Evolutionary conservation across 805 yeast genomes (phyloP), one percentile per base, ranked within the genome.

Genomic region (Ogataea saltuana): DNA sequence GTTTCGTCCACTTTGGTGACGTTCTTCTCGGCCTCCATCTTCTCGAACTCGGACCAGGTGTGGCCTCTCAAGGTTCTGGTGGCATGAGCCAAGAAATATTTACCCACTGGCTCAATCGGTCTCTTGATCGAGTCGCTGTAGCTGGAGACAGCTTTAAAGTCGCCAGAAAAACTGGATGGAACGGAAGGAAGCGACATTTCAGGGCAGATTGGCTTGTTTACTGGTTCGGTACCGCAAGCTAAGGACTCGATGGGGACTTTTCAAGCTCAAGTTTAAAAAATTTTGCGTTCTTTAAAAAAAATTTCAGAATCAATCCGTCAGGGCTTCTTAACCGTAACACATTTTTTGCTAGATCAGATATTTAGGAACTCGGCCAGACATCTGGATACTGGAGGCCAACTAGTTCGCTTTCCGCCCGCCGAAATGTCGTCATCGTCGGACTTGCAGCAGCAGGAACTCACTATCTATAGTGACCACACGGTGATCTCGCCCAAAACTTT

Each of bases 1-100:
- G 76, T 62, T 55, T 78, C 84, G 56, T 86, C 95, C 49, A 80
- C 79, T 44, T 69, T 69, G 58, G 77, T 76, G 59, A 86, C 95
- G 68, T 87, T 87, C 70, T 80, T 82, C 64, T 84, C 95, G 48
- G 96, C 96, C 76, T 90, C 95, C 55, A 89, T 72, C 66, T 85
- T 83, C 72, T 93, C 99, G 62, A 80, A 93, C 71, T 93, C 98
- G 43, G 97, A 88, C 96, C 97, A 93, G 38, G 98, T 88, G 72
- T 95, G 97, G 66, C 96, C 96, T 71, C 96, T 83, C 58, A 90
- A 75, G 42, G 95, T 80, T 76, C 99, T 86, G 55, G 96, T 82
- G 46, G 98, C 98, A 63, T 93, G 99, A 40, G 97, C 97, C 58
- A 93, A 74, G 73, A 90, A 93, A 64, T 79, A 86, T 50, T 95